phyloP scores from a whole-genome alignment of 2,329 filamentous ascomycete genomes.

The Exophiala mesophila region DNA sequence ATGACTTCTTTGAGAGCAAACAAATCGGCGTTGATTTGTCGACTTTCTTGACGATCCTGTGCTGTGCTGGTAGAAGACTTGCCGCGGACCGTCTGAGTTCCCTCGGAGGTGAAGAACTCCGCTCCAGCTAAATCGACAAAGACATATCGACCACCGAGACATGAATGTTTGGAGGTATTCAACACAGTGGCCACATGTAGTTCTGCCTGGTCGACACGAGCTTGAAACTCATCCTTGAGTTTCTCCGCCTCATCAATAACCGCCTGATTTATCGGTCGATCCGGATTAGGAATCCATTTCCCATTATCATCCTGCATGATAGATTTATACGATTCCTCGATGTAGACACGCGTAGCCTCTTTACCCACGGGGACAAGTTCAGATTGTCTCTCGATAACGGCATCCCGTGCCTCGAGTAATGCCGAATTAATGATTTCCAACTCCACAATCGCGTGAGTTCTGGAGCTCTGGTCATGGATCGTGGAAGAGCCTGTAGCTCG shows the following conservation, averaged over 20 bases:
- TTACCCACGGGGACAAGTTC: constrained; percentile 45
- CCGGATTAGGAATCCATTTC: constrained; percentile 33
- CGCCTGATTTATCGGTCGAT: constrained; percentile 33
- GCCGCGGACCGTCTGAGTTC: constrained; percentile 24
- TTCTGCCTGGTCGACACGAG: constrained; percentile 34
- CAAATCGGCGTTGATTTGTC: constrained; percentile 44
- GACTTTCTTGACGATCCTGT: constrained; percentile 38
- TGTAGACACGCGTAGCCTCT: constrained; percentile 36
- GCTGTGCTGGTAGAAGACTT: constrained; percentile 30
- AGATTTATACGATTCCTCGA: constrained; percentile 36
- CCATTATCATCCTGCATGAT: constrained; percentile 32
- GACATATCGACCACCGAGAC: constrained; percentile 40
- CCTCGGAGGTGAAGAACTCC: constrained; percentile 35
- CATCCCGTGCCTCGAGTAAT: constrained; percentile 36
- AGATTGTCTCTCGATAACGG: constrained; percentile 39
- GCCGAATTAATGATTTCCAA: constrained; percentile 38
- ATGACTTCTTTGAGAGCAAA: constrained; percentile 46
- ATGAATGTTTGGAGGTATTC: constrained; percentile 22
- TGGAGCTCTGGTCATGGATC: constrained; percentile 42
- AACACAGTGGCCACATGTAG: constrained; percentile 28
- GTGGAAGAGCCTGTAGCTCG: constrained; percentile 37
- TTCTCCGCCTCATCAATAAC: constrained; percentile 39
- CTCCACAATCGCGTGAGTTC: constrained; percentile 42
- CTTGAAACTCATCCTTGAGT: constrained; percentile 35
- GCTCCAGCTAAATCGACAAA: constrained; percentile 46